phyloP scores from a whole-genome alignment of 2,329 filamentous ascomycete species.

The Paraconiothyrium brasiliense region DNA sequence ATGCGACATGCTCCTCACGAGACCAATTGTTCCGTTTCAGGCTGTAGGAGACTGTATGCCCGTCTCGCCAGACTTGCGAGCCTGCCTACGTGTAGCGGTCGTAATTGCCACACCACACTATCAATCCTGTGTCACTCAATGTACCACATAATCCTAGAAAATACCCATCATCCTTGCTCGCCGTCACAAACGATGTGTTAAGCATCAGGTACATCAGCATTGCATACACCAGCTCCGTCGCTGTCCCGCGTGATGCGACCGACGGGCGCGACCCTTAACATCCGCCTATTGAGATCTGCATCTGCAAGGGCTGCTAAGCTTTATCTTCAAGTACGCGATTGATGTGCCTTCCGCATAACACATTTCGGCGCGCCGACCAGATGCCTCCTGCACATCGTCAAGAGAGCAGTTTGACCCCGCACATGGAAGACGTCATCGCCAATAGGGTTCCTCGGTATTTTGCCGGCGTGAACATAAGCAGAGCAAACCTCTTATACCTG shows the following conservation, averaged over 20 bases:
- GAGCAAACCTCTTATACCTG: neutral
- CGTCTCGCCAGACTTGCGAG: neutral
- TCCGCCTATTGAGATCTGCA: neutral
- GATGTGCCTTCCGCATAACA: neutral
- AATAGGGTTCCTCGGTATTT: neutral
- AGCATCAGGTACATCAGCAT: neutral
- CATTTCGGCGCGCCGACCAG: neutral
- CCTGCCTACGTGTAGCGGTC: neutral
- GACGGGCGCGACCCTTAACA: neutral
- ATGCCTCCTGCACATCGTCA: neutral
- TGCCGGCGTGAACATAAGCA: neutral
- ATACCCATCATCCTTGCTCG: neutral
- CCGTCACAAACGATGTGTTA: neutral
- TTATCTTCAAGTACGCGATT: neutral
- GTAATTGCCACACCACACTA: neutral
- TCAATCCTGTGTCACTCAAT: neutral
- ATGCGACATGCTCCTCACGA: neutral
- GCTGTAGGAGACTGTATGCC: neutral
- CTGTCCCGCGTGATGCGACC: neutral
- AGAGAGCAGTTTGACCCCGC: neutral
- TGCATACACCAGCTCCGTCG: neutral
- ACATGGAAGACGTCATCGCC: slow-evolving; percentile 8
- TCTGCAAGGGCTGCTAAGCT: neutral
- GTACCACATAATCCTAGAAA: neutral
- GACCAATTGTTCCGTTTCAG: neutral